Conservation (phyloP, 2,329 filamentous ascomycete genomes). For the Sclerotiophoma versabilis region DNA sequence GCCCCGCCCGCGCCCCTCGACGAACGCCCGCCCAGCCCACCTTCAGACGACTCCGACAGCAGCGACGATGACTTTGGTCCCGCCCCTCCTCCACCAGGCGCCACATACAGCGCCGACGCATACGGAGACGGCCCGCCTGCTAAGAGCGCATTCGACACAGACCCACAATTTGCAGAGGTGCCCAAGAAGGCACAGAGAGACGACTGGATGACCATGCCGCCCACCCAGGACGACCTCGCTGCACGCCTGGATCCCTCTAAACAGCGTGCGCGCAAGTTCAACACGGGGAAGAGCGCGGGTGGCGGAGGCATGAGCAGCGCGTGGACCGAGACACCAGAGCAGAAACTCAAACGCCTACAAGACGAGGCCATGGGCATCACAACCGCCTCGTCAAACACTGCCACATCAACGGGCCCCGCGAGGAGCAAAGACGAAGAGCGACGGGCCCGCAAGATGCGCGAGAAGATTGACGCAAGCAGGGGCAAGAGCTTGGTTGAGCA, state of each 20-base stretch:
- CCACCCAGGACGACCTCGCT: slow-evolving; percentile 58
- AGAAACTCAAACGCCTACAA: slow-evolving; percentile 81
- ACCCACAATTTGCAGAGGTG: slow-evolving; percentile 39
- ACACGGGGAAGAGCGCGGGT: slow-evolving; percentile 69
- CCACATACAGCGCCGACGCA: slow-evolving; percentile 19
- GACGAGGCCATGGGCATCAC: slow-evolving; percentile 81
- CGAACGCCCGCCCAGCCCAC: slow-evolving; percentile 53
- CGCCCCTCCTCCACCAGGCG: slow-evolving; percentile 49
- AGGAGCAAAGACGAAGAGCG: slow-evolving; percentile 51
- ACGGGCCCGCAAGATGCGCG: slow-evolving; percentile 60
- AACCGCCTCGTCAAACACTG: slow-evolving; percentile 46
- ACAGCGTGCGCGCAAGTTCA: slow-evolving; percentile 81
- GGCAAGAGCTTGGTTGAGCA: slow-evolving; percentile 57
- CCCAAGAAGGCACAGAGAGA: slow-evolving; percentile 70
- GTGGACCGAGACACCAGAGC: slow-evolving; percentile 91
- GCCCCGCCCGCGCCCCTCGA: slow-evolving; percentile 59
- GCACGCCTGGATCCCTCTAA: slow-evolving; percentile 82
- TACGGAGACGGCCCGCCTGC: slow-evolving; percentile 9
- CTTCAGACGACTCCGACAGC: slow-evolving; percentile 45
- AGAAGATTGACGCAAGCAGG: slow-evolving; percentile 59
- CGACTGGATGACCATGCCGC: slow-evolving; percentile 65
- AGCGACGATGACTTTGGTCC: slow-evolving; percentile 57
- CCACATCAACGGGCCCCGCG: slow-evolving; percentile 36
- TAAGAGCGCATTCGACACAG: slow-evolving; percentile 43
- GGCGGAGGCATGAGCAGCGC: slow-evolving; percentile 64